phyloP scores from a whole-genome alignment of 2,329 filamentous ascomycete genomes.

The Aschersonia sp. region DNA sequence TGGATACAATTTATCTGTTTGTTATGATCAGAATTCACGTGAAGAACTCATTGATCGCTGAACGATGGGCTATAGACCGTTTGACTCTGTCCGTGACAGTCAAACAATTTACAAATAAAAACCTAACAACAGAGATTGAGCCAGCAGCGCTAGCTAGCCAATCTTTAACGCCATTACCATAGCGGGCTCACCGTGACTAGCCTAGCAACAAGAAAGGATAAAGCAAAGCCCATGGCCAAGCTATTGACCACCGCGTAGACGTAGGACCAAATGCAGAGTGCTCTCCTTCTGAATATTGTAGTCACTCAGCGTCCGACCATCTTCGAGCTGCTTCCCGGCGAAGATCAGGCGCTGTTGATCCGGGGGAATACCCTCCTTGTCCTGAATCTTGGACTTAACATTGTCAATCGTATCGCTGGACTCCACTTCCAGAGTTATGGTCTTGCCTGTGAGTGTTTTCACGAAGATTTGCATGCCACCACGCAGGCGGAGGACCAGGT shows the following conservation, averaged over 20 bases:
- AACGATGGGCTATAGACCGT: too few relatives aligned
- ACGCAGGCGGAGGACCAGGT: slow-evolving; percentile 67
- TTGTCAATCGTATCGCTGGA: slow-evolving; percentile 90
- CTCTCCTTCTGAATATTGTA: slow-evolving; percentile 97
- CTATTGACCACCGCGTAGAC: slow-evolving; percentile 64
- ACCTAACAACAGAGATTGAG: too few relatives aligned
- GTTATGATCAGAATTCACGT: too few relatives aligned
- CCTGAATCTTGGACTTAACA: slow-evolving; percentile 94
- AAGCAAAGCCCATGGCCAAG: too few relatives aligned
- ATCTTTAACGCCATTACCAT: too few relatives aligned
- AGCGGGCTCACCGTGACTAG: too few relatives aligned
- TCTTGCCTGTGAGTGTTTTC: slow-evolving; percentile 84
- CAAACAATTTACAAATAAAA: too few relatives aligned
- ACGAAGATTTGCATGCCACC: slow-evolving; percentile 70
- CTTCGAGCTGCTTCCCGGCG: slow-evolving; percentile 89
- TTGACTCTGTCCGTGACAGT: too few relatives aligned
- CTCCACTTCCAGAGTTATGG: slow-evolving; percentile 83
- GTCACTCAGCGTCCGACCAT: slow-evolving; percentile 77
- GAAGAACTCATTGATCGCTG: too few relatives aligned
- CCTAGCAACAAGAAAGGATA: too few relatives aligned
- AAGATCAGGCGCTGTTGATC: slow-evolving; percentile 96
- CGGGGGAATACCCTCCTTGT: slow-evolving; percentile 94
- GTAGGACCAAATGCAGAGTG: slow-evolving; percentile 73
- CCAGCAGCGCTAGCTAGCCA: too few relatives aligned
- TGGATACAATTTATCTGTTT: too few relatives aligned